Base-by-base conservation (phyloP, 2,329 filamentous ascomycete genomes). In the Cladosporium sp. region DNA sequence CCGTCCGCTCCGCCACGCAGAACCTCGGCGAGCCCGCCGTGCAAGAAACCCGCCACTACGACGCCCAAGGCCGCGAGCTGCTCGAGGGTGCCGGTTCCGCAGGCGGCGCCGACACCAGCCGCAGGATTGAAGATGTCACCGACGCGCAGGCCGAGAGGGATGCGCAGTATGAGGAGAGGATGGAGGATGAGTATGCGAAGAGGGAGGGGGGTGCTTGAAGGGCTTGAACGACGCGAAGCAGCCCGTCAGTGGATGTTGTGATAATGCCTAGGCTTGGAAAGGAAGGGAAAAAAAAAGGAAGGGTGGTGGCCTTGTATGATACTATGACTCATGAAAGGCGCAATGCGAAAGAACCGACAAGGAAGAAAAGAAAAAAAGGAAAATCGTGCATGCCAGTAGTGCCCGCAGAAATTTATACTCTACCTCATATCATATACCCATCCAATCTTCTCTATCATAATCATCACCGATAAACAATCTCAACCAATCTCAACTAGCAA, bases 101-200 rank as follows among this genome's bases (percentile, higher is more conserved):
- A 11, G 39, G 39, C 39, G n/a, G 45, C 19, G 44, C 27, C 8
- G 50, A 36, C 7, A 32, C 17, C 6, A 41, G 36, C 29, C 47
- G 58, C 8, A 51, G 58, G 32, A 62, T 66, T 19, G 60, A 65
- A 49, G 59, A 66, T 52, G 60, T 64, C 17, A 41, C 36, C 17
- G 45, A 40, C 13, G 42, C 58, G 39, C 61, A 63, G 38, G 56
- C 50, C 7, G 42, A 50, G 52, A 54, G 53, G 39, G 61, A 63
- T 54, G 27, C 51, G 17, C 42, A 54, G 52, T 63, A 63, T 41
- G 58, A 62, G 47, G 62, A 62, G 55, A 56, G 57, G 44, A 62
- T 64, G 42, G 59, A 64, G 54, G 61, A 61, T 3, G 60, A 65
- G 57, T 64, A 66, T 50, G 63, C 64, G 15, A 66, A 66, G 59